Conservation (phyloP, 2,329 filamentous ascomycete species). For the Aspergillus niger region DNA sequence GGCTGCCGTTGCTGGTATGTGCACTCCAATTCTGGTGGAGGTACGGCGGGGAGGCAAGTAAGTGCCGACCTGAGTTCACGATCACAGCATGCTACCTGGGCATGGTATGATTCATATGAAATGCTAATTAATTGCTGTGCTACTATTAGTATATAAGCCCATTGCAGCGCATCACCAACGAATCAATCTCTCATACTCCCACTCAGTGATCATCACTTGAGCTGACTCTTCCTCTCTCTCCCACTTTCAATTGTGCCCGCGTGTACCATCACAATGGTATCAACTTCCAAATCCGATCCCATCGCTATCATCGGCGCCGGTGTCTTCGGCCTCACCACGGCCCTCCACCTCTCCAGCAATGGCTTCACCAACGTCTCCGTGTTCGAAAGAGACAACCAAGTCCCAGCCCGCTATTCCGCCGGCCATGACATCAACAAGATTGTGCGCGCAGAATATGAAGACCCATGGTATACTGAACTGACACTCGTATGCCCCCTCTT, state of each 20-base stretch:
- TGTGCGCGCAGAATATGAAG: conserved; percentile 60
- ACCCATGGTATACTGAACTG: conserved; percentile 58
- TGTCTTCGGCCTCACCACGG: conserved; percentile 55
- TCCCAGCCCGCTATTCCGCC: conserved; percentile 56
- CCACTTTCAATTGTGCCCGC: not conserved
- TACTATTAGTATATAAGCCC: too few species aligned
- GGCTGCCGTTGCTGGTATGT: too few species aligned
- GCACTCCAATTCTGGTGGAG: not conserved
- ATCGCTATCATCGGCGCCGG: conserved; percentile 49
- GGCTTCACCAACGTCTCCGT: conserved; percentile 53
- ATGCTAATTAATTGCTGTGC: too few species aligned
- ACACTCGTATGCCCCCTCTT: conserved; percentile 46
- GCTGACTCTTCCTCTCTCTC: not conserved
- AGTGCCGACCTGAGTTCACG: too few species aligned
- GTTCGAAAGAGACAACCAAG: conserved; percentile 47
- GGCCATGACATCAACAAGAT: conserved; percentile 66
- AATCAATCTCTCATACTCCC: not conserved
- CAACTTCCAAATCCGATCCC: conserved; percentile 17
- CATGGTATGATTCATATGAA: too few species aligned
- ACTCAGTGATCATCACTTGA: not conserved
- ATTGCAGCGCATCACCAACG: too few species aligned
- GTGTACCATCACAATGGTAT: not conserved
- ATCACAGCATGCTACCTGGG: too few species aligned
- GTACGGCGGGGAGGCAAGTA: not conserved
- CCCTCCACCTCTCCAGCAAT: conserved; percentile 47